Base-by-base conservation (phyloP, 306 rosid genomes). In the Ochetophila trinervis region DNA sequence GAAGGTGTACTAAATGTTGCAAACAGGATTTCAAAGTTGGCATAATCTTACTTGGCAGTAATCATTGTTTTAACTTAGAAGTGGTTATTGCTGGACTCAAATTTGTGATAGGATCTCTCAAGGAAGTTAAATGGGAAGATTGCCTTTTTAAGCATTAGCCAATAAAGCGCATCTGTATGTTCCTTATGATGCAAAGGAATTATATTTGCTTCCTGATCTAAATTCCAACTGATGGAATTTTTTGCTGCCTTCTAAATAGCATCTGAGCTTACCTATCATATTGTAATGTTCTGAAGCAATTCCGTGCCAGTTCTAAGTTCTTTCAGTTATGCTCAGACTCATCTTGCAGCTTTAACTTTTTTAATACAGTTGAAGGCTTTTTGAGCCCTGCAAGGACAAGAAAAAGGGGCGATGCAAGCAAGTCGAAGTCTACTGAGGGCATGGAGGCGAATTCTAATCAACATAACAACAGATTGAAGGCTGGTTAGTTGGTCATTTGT, bases 361-460 rank as follows among this genome's bases (percentile, higher is more conserved):
- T 65, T 44, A 65, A n/a, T 71, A n/a, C 72, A 89, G 93, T 87
- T 49, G 96, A 92, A 85, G 96, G 98, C 73, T 89, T 89, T 69
- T 77, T 89, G 74, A 92, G 96, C 34, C 80, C 92, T 22, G 76
- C 85, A 42, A 92, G 80, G 84, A 52, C 65, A 54, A 74, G 64
- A 60, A 82, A 51, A 45, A 84, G 70, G 63, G 57, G 63, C 56
- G 88, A 74, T 84, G 68, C 71, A 52, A 71, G 74, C 78, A 77
- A 76, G 71, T 60, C 61, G 37, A 83, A 50, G 65, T 69, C 61
- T 72, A 57, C 23, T 11, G 69, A 60, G 70, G 64, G 56, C 59
- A 24, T 36, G 16, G 69, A 45, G 66, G 62, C 23, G 30, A 73
- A 66, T 80, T 52, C 81, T 32, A 54, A 55, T 42, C 84, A 27